Evolutionary conservation across 495 filamentous ascomycete genomes (phyloP), one percentile per base, ranked within the genome.

Genomic region (Daldinia loculata): DNA sequence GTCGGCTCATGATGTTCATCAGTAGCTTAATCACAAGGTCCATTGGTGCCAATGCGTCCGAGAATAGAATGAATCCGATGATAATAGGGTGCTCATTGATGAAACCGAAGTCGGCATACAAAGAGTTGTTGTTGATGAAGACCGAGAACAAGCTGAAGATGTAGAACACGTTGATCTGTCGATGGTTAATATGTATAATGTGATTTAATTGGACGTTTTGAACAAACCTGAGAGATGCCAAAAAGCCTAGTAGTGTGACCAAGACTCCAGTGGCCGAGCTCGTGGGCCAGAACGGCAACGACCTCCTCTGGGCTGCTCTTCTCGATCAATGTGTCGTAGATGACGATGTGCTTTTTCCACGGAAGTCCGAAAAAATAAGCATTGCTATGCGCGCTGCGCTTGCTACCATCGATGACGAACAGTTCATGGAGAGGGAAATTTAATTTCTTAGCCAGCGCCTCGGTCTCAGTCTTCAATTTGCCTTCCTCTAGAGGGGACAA

Each of bases 331-430:
- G 95, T 99, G 76, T 99, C 95, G 74, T 96, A 99, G 77, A 99
- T 96, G 72, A 99, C 95, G 81, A 99, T 99, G 83, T 97, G 95
- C 87, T 99, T 99, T 87, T 97, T 98, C 94, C 95, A 98, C 6
- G 95, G 95, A 61, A 99, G 86, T 59, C 95, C 95, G 69, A 95
- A 97, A 82, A 99, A 99, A 81, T 98, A 99, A 51, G 95, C 95
- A 76, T 99, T 99, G 83, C 92, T 96, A 82, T 99, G 95, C 30
- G 95, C 93, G 74, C 91, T 95, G 69, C 95, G 90, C 87, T 97
- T 98, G 84, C 93, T 97, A 32, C 95, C 96, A 77, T 99, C 95
- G 74, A 99, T 99, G 71, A 98, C 94, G 74, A 95, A 90, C 22
- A 99, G 85, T 80, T 97, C 92, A 57, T 89, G 86, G 26, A 99